phyloP scores from a whole-genome alignment of 1,139 yeast genomes.

The Waltiozyma sp. region DNA sequence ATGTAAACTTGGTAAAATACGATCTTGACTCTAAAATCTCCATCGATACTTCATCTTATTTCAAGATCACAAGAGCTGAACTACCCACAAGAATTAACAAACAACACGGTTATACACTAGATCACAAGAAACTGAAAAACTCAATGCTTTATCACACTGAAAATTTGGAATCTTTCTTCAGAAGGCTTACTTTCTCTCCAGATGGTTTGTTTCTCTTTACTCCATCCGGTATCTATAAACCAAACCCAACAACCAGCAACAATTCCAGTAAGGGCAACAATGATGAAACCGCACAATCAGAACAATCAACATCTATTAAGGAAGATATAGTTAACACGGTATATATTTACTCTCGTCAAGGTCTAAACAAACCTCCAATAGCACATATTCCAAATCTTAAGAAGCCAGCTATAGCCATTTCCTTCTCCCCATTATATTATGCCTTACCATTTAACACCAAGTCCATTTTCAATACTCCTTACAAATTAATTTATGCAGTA shows the following conservation, averaged over 20 bases:
- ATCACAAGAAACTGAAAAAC: conserved; percentile 20
- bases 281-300: background rate
- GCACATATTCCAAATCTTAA: conserved; percentile 69
- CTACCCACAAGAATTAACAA: conserved; percentile 21
- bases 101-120: background rate
- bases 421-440: conserved; percentile 64
- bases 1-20: conserved; percentile 37
- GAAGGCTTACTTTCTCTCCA: conserved; percentile 77
- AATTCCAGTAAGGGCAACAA: background rate
- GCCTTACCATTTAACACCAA: conserved; percentile 21
- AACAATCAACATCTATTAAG: conserved; percentile 2
- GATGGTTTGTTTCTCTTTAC: conserved; percentile 76
- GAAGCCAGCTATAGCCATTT: conserved; percentile 75
- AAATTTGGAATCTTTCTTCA: conserved; percentile 77
- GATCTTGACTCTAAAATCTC: conserved; percentile 21
- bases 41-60: conserved; percentile 29
- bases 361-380: conserved; percentile 58
- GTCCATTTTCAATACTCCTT: conserved; percentile 47
- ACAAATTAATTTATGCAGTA: conserved; percentile 80
- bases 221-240: conserved; percentile 67
- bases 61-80: conserved; percentile 35
- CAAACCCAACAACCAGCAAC: conserved; percentile 5
- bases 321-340: conserved; percentile 54
- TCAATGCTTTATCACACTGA: conserved; percentile 67
- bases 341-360: conserved; percentile 62